These are phyloP conservation scores for Pseudocercospora pini-densiflorae DNA, from an alignment of 2,329 filamentous ascomycete genomes.

Conservation along the genomic window DNA sequence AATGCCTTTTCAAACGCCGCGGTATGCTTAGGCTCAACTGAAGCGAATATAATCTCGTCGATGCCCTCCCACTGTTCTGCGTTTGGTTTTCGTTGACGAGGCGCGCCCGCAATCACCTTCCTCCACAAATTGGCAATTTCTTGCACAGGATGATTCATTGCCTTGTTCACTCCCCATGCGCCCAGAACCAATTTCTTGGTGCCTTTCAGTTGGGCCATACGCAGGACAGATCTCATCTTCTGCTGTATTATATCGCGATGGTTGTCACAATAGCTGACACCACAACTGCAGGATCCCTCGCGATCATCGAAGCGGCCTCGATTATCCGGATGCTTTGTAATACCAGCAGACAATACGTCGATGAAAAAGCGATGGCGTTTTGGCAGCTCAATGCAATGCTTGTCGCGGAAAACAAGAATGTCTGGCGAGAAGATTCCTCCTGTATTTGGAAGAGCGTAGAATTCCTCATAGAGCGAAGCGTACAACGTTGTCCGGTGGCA, in stretches of 20 bases:
- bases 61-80: slow-evolving; percentile 50
- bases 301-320: slow-evolving; percentile 40
- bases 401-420: slow-evolving; percentile 62
- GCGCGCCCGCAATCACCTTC: slow-evolving; percentile 42
- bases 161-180: slow-evolving; percentile 68
- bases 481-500: slow-evolving; percentile 65
- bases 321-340: slow-evolving; percentile 62
- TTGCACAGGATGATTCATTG: slow-evolving; percentile 61
- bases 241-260: slow-evolving; percentile 57
- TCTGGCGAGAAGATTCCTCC: slow-evolving; percentile 63
- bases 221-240: slow-evolving; percentile 64
- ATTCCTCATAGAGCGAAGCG: slow-evolving; percentile 61
- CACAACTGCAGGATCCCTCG: slow-evolving; percentile 40
- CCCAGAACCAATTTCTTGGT: slow-evolving; percentile 60
- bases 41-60: slow-evolving; percentile 63
- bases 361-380: slow-evolving; percentile 62
- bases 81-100: slow-evolving; percentile 40
- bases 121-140: slow-evolving; percentile 64
- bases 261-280: slow-evolving; percentile 49
- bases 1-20: slow-evolving; percentile 52
- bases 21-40: slow-evolving; percentile 58
- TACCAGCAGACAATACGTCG: slow-evolving; percentile 62
- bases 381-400: slow-evolving; percentile 45
- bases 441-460: slow-evolving; percentile 64
- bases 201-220: slow-evolving; percentile 55